Evolutionary conservation across 768 basidiomycete species (phyloP).

Genomic region (Mycena albidolilacea): DNA sequence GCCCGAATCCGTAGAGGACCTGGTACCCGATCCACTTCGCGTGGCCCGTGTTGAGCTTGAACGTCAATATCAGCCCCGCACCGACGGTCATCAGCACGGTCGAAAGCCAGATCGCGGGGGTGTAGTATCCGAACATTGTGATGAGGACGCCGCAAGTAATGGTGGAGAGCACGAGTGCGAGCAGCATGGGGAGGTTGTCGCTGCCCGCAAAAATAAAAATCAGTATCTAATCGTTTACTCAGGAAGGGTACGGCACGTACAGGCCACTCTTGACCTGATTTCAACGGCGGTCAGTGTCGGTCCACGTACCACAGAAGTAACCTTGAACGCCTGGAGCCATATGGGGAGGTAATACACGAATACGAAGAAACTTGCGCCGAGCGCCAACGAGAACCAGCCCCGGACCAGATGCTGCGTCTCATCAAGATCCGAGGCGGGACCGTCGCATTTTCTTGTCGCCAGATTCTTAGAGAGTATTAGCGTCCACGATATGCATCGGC

Average conservation of each 20-base stretch:
- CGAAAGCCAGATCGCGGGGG: conserved; percentile 39
- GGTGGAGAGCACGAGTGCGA: conserved; percentile 54
- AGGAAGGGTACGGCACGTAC: too few relatives aligned
- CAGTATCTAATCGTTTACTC: too few relatives aligned
- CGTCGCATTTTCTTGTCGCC: conserved; percentile 29
- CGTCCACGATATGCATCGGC: too few relatives aligned
- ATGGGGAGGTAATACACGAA: neutral
- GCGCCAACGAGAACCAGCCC: neutral
- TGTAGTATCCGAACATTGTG: conserved; percentile 52
- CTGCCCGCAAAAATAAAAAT: conserved; percentile 36
- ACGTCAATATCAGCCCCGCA: conserved; percentile 50
- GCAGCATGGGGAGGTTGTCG: conserved; percentile 50
- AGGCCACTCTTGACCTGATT: too few relatives aligned
- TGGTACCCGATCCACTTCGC: conserved; percentile 40
- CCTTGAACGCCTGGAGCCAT: neutral
- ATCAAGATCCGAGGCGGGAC: conserved; percentile 31
- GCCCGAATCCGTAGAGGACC: conserved; percentile 44
- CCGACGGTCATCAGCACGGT: conserved; percentile 53
- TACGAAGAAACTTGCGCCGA: neutral
- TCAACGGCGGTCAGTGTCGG: neutral
- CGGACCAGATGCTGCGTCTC: conserved; percentile 25
- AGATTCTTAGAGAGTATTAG: neutral
- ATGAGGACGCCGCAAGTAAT: conserved; percentile 55
- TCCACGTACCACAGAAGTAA: conserved; percentile 9
- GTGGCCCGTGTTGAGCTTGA: conserved; percentile 41